Base-by-base conservation (phyloP, 2,329 filamentous ascomycete genomes). In the Nannizzia gypsea region DNA sequence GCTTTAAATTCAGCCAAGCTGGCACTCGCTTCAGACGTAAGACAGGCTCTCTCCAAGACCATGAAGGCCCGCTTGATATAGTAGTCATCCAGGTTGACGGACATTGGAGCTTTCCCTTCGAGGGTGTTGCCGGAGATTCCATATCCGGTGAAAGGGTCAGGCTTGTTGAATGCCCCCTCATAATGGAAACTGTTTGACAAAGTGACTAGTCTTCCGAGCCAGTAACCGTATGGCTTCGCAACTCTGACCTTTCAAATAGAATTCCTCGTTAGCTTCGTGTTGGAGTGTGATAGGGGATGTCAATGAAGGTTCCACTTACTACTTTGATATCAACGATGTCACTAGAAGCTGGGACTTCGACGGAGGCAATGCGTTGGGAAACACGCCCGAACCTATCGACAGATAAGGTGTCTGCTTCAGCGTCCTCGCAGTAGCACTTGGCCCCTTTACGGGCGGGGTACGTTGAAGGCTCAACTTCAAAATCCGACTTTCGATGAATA, bases 21-120 rank as follows among this genome's bases (percentile, higher is more conserved):
- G 15, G 58, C 61, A 24, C 60, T 66, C 42, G 73, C 73, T 61
- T 74, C 71, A 4, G 67, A 64, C 0, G 72, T 72, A 34, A 64
- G 44, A 62, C 73, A 75, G 1, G 67, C 62, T 28, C 66, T 66
- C 36, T 72, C 65, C 17, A 76, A 60, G 6, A 71, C 66, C 62
- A 67, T 66, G 58, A 74, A 73, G 3, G 72, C 70, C 4, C 69
- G 65, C 17, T 68, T 69, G 28, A 66, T 65, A 28, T 71, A 68
- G 48, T 64, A 61, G 13, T 65, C 66, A 11, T 67, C 64, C 60
- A 70, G n/a, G 65, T 59, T 64, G 36, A 42, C 40, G 26, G 38
- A 46, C 24, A 58, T 20, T 22, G 54, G 34, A 42, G 56, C 36
- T 6, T 66, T 67, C 3, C 50, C 58, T 56, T 55, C 46, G 26